Evolutionary conservation across 208 protist genomes (phyloP).

Genomic region (Acanthamoeba healyi): DNA sequence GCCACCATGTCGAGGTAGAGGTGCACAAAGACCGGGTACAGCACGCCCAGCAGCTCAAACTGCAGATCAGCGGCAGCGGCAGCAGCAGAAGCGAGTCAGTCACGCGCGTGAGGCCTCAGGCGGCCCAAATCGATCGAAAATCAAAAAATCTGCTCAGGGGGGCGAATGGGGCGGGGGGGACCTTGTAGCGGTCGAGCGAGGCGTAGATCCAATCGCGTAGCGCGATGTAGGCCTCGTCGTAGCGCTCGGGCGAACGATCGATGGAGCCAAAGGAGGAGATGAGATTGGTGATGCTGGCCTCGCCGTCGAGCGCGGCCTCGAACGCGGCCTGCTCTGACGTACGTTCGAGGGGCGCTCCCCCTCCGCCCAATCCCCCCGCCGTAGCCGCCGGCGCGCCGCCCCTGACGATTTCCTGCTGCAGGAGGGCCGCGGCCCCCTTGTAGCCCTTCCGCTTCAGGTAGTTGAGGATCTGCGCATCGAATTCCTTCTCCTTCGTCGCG

Average conservation of each 20-base stretch:
- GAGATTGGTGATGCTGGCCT: constrained; percentile 47
- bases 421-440: not conserved
- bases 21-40: constrained; percentile 90
- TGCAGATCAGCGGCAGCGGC: constrained; percentile 10
- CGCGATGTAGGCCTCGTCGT: constrained; percentile 79
- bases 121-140: no score
- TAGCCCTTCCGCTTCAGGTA: constrained; percentile 64
- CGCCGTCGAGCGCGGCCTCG: constrained; percentile 6
- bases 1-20: constrained; percentile 87
- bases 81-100: no score
- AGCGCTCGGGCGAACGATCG: constrained; percentile 72
- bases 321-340: constrained; percentile 49
- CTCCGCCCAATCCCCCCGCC: no score
- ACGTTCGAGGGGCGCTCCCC: no score
- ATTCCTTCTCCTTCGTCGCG: constrained; percentile 61
- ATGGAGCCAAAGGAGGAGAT: constrained; percentile 32
- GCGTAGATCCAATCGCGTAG: constrained; percentile 85
- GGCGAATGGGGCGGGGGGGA: not conserved
- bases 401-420: constrained; percentile 13
- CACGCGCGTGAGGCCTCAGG: no score
- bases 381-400: not conserved
- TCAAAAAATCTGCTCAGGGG: not conserved
- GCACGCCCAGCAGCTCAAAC: constrained; percentile 83
- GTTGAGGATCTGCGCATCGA: not conserved
- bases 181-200: constrained; percentile 86